Evolutionary conservation across 495 filamentous ascomycete genomes (phyloP).

Genomic region (Tuber aestivum): DNA sequence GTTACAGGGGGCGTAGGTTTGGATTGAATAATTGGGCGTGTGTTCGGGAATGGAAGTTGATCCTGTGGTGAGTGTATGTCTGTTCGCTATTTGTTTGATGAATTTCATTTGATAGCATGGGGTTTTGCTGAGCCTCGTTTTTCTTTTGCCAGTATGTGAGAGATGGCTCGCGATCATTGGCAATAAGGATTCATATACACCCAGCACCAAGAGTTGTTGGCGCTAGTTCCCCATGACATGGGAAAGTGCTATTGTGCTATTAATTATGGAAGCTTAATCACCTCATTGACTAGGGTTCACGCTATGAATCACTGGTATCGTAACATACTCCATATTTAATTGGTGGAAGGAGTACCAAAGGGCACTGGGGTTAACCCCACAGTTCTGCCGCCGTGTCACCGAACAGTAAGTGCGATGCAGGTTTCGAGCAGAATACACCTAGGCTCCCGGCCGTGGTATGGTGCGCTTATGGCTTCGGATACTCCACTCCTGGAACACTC

Average conservation of each 20-base stretch:
- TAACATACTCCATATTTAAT: not conserved
- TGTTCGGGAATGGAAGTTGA: not conserved
- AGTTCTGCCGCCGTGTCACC: not conserved
- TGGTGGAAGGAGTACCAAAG: not conserved
- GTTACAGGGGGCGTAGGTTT: slow-evolving; percentile 7
- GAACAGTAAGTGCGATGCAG: not conserved
- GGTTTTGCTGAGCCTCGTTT: not conserved
- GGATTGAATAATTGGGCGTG: slow-evolving; percentile 1
- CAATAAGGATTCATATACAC: not conserved
- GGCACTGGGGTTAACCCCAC: not conserved
- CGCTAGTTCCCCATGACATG: not conserved
- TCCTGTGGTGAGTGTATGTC: too few relatives aligned
- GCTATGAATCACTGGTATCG: not conserved
- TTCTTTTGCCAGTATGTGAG: not conserved
- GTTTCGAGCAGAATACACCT: not conserved
- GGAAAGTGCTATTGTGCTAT: not conserved
- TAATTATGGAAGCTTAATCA: not conserved
- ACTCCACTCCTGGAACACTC: not conserved
- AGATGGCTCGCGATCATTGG: not conserved
- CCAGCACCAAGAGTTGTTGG: not conserved
- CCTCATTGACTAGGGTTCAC: not conserved
- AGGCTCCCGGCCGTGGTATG: not conserved
- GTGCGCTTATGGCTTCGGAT: not conserved
- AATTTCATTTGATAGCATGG: not conserved
- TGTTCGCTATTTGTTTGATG: not conserved